Base-by-base conservation (phyloP, 352 stramenopile genomes). In the Phytophthora podocarpi region DNA sequence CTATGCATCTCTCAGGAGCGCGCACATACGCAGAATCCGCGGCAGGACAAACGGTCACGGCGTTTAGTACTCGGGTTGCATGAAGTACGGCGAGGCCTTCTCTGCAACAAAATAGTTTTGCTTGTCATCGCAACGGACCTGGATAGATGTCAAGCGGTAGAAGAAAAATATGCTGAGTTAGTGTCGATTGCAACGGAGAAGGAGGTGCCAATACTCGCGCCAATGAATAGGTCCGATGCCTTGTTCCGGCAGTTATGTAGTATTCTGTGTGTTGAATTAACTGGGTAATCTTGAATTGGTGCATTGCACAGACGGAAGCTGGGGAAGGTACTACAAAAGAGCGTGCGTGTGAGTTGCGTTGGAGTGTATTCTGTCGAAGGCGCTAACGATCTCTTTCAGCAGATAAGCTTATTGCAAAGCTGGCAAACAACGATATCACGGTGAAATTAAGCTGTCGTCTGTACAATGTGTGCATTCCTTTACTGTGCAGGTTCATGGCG, bases 281-380 rank as follows among this genome's bases (percentile, higher is more conserved):
- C 13, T 35, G 23, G 2, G 40, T 48, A 18, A 51, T 50, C 3
- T 35, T 46, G 15, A 23, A 40, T 47, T 27, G 35, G 21, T 50
- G 36, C 18, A 13, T 41, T 55, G 23, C 15, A 10, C 28, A 98
- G 97, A 63, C 68, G 93, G 21, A 93, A 90, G 52, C 61, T 99
- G 0, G 96, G 96, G 0, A 96, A 92, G 54, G 81, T 91, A 1
- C 35, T 99, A 9, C 87, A 90, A 16, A 99, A 99, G 60, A 90
- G 67, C 11, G 91, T 98, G 15, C 96, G 97, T 34, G 85, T 98
- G 23, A 97, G 91, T 56, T 97, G 96, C 32, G 82, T 99, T 13
- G 97, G 93, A 10, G 76, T 99, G 2, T 97, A 98, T 78, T 98
- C 91, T 31, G 79, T 95, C 13, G 93, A 99, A 46, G 96, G 96